Evolutionary conservation across 106 monocot genomes (phyloP).

Genomic region (Amphibolis antarctica): DNA sequence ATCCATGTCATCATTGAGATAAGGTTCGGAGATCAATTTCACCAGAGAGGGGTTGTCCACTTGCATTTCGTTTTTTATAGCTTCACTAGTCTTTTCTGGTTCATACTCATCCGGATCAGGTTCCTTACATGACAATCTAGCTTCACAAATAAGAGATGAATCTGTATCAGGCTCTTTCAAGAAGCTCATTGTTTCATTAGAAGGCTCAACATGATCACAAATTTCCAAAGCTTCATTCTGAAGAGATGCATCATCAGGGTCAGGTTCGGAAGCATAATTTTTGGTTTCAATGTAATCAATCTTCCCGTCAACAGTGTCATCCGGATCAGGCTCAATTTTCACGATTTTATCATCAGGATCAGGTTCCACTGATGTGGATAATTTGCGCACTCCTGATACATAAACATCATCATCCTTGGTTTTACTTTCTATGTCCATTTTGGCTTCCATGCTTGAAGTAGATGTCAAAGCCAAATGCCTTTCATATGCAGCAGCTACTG

Average conservation of each 20-base stretch:
- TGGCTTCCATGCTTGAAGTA: constrained; percentile 1
- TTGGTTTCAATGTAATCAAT: background rate
- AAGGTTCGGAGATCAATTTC: constrained; percentile 8
- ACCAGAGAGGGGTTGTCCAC: background rate
- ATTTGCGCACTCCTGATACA: background rate
- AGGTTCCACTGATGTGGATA: constrained; percentile 15
- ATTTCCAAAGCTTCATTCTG: background rate
- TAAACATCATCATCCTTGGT: background rate
- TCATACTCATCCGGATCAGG: constrained; percentile 12
- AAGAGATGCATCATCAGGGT: background rate
- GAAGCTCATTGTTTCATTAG: background rate
- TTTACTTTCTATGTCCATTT: background rate
- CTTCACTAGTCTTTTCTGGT: background rate
- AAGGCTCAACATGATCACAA: background rate
- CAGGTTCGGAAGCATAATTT: background rate
- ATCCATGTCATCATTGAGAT: constrained; percentile 13
- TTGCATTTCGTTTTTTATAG: background rate
- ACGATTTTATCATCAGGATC: constrained; percentile 25
- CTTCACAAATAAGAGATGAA: constrained; percentile 15
- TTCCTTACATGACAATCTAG: background rate
- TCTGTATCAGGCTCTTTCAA: constrained; percentile 33
- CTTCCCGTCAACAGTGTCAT: background rate
- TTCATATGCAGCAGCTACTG: constrained; percentile 61
- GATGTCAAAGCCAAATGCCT: constrained; percentile 35
- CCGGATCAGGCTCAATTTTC: constrained; percentile 25